phyloP scores from a whole-genome alignment of 257 asterid species.

The Solanum tarijense region DNA sequence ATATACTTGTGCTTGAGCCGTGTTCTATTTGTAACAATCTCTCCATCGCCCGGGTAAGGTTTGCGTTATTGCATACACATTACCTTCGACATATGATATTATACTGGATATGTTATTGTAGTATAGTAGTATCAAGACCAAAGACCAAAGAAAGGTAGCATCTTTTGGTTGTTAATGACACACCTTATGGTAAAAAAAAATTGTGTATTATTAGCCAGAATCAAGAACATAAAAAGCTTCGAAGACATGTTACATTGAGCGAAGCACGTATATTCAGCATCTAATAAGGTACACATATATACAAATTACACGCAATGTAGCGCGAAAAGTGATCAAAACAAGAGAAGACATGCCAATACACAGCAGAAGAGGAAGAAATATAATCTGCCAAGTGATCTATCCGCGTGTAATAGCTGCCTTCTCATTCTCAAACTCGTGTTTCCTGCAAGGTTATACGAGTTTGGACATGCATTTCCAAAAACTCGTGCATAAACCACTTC shows the following conservation, averaged over 20 bases:
- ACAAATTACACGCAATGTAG: neutral
- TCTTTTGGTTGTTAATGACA: neutral
- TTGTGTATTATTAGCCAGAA: neutral
- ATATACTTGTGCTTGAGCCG: neutral
- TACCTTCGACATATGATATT: too few relatives aligned
- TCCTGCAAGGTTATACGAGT: constrained; percentile 26
- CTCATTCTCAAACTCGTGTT: constrained; percentile 38
- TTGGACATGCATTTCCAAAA: constrained; percentile 46
- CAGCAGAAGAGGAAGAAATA: constrained; percentile 53
- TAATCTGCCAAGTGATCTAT: constrained; percentile 47
- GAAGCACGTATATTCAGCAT: neutral
- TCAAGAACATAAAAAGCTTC: neutral
- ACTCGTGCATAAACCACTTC: constrained; percentile 48
- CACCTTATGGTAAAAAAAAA: neutral
- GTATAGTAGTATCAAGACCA: neutral
- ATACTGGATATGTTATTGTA: too few relatives aligned
- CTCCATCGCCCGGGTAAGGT: neutral
- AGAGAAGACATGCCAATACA: constrained; percentile 39
- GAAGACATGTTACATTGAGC: neutral
- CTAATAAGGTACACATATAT: neutral
- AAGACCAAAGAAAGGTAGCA: neutral
- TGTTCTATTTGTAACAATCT: neutral
- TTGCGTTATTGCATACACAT: neutral
- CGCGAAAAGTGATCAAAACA: constrained; percentile 19
- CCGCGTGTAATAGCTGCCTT: constrained; percentile 36